phyloP scores from a whole-genome alignment of 257 asterid species.

The Coffea eugenioides region DNA sequence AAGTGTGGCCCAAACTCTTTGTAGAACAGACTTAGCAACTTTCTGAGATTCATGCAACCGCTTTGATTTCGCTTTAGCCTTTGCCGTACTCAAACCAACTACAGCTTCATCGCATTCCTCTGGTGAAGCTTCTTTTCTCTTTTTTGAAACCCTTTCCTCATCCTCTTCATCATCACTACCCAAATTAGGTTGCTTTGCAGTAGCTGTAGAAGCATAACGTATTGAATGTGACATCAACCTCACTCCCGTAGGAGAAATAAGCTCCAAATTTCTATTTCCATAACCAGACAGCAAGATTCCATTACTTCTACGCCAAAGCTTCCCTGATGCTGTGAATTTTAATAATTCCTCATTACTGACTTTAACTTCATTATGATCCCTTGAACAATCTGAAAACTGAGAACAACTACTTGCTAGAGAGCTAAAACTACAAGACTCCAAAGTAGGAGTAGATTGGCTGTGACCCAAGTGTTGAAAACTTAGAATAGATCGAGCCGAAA shows the following conservation, averaged over 20 bases:
- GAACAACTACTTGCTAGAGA: too few species aligned
- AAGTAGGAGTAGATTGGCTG: slow-evolving; percentile 8
- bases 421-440: too few species aligned
- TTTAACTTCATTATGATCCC: too few species aligned
- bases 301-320: slow-evolving; percentile 31
- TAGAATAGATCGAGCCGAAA: slow-evolving; percentile 32
- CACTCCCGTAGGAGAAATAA: slow-evolving; percentile 31
- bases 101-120: slow-evolving; percentile 97
- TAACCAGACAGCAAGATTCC: slow-evolving; percentile 28
- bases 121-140: slow-evolving; percentile 80
- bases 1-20: slow-evolving; percentile 57
- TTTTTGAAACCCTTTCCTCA: slow-evolving; percentile 49
- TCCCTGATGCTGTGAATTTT: slow-evolving; percentile 32
- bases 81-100: slow-evolving; percentile 69
- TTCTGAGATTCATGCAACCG: slow-evolving; percentile 58
- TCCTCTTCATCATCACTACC: slow-evolving; percentile 59
- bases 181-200: slow-evolving; percentile 59
- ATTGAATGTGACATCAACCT: slow-evolving; percentile 43
- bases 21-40: slow-evolving; percentile 42
- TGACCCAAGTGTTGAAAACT: slow-evolving; percentile 31
- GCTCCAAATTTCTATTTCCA: slow-evolving; percentile 37
- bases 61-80: slow-evolving; percentile 86
- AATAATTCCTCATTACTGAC: too few species aligned
- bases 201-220: slow-evolving; percentile 63
- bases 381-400: too few species aligned